Percentiles rank a stretch among this genome's conserved stretches.
Evolutionary conservation across 208 protist genomes (phyloP).

Genomic region (Leishmania tarentolae): DNA sequence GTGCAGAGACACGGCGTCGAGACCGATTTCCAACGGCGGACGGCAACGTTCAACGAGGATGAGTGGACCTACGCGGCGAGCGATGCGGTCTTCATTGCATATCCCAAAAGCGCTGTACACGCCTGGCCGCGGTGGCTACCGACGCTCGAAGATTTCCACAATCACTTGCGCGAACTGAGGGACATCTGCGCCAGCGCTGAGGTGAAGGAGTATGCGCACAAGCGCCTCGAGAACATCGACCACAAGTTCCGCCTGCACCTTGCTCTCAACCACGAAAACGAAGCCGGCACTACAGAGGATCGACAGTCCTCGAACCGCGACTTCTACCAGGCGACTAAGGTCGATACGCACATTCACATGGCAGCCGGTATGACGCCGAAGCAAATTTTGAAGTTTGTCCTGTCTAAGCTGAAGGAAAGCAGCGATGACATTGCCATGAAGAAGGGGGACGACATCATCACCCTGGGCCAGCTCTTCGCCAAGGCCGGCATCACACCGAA

Average conservation of each 20-base stretch:
- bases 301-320: conserved; percentile 90
- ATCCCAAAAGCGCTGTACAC: conserved; percentile 69
- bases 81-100: conserved; percentile 90
- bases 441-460: conserved; percentile 86
- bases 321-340: conserved; percentile 96
- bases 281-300: conserved; percentile 89
- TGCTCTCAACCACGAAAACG: conserved; percentile 92
- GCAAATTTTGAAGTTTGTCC: conserved; percentile 95
- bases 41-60: conserved; percentile 87
- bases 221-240: conserved; percentile 91
- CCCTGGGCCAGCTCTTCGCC: conserved; percentile 83
- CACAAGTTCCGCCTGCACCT: conserved; percentile 94
- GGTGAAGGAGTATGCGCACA: conserved; percentile 93
- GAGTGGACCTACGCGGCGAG: conserved; percentile 87
- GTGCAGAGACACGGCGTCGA: conserved; percentile 67
- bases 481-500: conserved; percentile 88
- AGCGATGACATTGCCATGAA: conserved; percentile 93
- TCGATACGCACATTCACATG: conserved; percentile 98
- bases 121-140: conserved; percentile 84
- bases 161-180: conserved; percentile 74
- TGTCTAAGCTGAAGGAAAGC: conserved; percentile 91
- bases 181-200: conserved; percentile 70
- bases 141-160: conserved; percentile 77
- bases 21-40: conserved; percentile 85
- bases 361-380: conserved; percentile 94